Evolutionary conservation across 1,139 yeast genomes (phyloP).

Genomic region (Kluyveromyces marxianus): DNA sequence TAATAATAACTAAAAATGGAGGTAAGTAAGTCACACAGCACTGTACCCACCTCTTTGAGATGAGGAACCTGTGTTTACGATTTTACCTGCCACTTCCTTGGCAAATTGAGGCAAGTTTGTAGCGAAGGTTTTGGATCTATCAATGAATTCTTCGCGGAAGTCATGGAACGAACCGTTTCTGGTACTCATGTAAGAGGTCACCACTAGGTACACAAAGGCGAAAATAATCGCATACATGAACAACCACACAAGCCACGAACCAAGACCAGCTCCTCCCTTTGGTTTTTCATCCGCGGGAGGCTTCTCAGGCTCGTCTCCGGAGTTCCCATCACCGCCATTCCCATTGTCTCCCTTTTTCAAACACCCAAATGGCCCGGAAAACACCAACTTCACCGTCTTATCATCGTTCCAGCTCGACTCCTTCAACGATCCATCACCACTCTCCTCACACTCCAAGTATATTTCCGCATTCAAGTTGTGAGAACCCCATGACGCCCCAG

Average conservation of each 20-base stretch:
- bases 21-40: constrained; percentile 50
- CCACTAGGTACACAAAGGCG: constrained; percentile 64
- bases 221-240: constrained; percentile 59
- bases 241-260: constrained; percentile 70
- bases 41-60: constrained; percentile 76
- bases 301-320: constrained; percentile 16
- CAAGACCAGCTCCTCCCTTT: constrained; percentile 43
- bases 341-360: constrained; percentile 25
- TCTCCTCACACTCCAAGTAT: constrained; percentile 43
- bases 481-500: constrained; percentile 69
- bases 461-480: constrained; percentile 44
- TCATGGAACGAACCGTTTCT: constrained; percentile 38
- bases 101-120: constrained; percentile 65
- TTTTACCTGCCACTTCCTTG: constrained; percentile 59
- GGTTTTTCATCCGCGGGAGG: constrained; percentile 1
- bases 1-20: neutral
- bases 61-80: constrained; percentile 47
- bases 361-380: constrained; percentile 31
- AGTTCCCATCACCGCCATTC: constrained; percentile 20
- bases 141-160: constrained; percentile 63
- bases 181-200: constrained; percentile 65
- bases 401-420: constrained; percentile 20
- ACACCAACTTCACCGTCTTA: constrained; percentile 14
- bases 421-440: constrained; percentile 20
- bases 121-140: constrained; percentile 51